Evolutionary conservation across 2,329 filamentous ascomycete genomes (phyloP).

Genomic region (Dactylellina sp.): DNA sequence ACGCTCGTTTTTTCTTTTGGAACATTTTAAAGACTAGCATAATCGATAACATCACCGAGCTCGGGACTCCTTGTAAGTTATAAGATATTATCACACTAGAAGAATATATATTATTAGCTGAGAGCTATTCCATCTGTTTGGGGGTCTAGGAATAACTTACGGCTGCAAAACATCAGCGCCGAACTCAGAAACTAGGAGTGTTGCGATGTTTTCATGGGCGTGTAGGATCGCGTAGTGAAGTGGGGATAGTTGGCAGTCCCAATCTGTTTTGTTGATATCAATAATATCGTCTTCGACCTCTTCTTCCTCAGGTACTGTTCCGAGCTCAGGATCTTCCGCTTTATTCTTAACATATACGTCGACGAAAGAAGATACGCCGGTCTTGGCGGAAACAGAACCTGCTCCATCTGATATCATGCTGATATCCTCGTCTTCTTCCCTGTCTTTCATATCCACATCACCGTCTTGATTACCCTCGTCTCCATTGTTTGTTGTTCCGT

Average conservation of each 20-base stretch:
- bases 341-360: slow-evolving; percentile 63
- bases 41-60: slow-evolving; percentile 75
- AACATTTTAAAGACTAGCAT: slow-evolving; percentile 75
- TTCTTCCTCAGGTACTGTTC: slow-evolving; percentile 60
- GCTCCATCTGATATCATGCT: slow-evolving; percentile 66
- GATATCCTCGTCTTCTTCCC: slow-evolving; percentile 62
- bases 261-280: slow-evolving; percentile 79
- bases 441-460: too few relatives aligned
- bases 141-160: slow-evolving; percentile 75
- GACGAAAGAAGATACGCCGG: slow-evolving; percentile 23
- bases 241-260: slow-evolving; percentile 72
- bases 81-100: slow-evolving; percentile 17
- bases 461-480: slow-evolving; percentile 64
- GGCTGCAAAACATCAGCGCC: slow-evolving; percentile 81
- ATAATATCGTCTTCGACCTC: slow-evolving; percentile 81
- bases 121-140: too few relatives aligned
- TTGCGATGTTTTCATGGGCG: slow-evolving; percentile 77
- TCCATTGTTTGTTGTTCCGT: slow-evolving; percentile 63
- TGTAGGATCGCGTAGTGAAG: slow-evolving; percentile 82
- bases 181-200: slow-evolving; percentile 74
- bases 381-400: slow-evolving; percentile 14
- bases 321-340: slow-evolving; percentile 64
- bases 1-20: slow-evolving; percentile 65
- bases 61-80: slow-evolving; percentile 66
- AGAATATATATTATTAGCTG: not conserved